These are phyloP conservation scores for Fusarium sp. DNA, from an alignment of 2,329 filamentous ascomycete genomes.

Conservation along the genomic window DNA sequence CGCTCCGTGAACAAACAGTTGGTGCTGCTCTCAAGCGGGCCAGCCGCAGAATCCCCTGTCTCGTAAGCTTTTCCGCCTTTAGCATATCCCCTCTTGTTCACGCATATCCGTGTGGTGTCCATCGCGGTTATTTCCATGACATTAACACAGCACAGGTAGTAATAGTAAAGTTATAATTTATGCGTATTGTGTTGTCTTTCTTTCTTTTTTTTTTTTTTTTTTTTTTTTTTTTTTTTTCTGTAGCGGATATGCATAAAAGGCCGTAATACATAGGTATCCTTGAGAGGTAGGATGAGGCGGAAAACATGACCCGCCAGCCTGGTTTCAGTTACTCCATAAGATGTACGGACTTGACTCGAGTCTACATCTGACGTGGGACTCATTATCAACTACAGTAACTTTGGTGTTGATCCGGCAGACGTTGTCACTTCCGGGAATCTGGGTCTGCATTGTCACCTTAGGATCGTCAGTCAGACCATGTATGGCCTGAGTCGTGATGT, in stretches of 20 bases:
- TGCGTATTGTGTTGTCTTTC: not conserved
- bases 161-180: not conserved
- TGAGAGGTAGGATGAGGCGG: not conserved
- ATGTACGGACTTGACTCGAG: slow-evolving; percentile 9
- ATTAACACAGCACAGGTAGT: not conserved
- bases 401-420: slow-evolving; percentile 10
- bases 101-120: not conserved
- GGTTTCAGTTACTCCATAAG: slow-evolving; percentile 7
- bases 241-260: slow-evolving; percentile 1
- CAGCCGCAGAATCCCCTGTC: slow-evolving; percentile 3
- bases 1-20: not conserved
- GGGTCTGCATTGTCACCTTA: slow-evolving; percentile 22
- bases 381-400: not conserved
- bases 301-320: slow-evolving; percentile 23
- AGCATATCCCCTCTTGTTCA: slow-evolving; percentile 5
- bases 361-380: not conserved
- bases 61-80: slow-evolving; percentile 10
- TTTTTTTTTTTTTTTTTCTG: not conserved
- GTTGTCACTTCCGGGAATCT: slow-evolving; percentile 25
- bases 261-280: not conserved
- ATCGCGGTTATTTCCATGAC: not conserved
- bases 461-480: not conserved
- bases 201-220: not conserved
- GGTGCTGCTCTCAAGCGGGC: not conserved
- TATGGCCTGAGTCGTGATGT: slow-evolving; percentile 4